These are phyloP conservation scores for Botrytis tulipae DNA, from an alignment of 2,329 filamentous ascomycete genomes.

Conservation along the genomic window DNA sequence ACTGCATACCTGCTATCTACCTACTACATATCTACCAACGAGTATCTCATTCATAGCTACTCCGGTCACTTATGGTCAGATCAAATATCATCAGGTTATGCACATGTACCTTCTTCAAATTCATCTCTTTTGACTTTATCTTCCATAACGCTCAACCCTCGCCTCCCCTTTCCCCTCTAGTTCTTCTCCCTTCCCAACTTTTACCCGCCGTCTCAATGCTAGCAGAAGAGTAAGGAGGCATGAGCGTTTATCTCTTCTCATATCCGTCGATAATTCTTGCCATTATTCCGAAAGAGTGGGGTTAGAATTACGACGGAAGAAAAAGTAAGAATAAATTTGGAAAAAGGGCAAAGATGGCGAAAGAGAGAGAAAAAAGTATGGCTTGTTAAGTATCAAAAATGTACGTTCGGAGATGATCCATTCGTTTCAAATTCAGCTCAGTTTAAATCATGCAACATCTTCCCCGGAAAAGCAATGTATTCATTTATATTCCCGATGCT, in stretches of 20 bases:
- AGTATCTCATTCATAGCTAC: background rate
- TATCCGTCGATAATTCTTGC: background rate
- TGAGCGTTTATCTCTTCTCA: background rate
- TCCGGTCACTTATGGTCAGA: background rate
- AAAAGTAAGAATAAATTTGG: background rate
- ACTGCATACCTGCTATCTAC: background rate
- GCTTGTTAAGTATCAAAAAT: background rate
- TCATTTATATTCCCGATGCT: background rate
- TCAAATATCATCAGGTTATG: background rate
- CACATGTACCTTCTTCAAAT: background rate
- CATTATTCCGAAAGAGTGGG: background rate
- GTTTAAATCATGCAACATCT: background rate
- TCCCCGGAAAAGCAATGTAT: slow-evolving; percentile 4
- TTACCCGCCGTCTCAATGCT: background rate
- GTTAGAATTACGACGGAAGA: background rate
- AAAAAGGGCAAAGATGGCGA: background rate
- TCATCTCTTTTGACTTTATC: background rate
- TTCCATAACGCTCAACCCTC: background rate
- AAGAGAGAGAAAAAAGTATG: background rate
- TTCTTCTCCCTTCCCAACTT: background rate
- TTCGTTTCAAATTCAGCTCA: background rate
- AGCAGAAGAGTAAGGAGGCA: background rate
- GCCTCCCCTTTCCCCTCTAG: slow-evolving; percentile 5
- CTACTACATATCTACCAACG: background rate
- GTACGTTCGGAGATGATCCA: background rate